These are phyloP conservation scores for Paramecium primaurelia DNA, from an alignment of 73 alveolate species.

Conservation along the genomic window DNA sequence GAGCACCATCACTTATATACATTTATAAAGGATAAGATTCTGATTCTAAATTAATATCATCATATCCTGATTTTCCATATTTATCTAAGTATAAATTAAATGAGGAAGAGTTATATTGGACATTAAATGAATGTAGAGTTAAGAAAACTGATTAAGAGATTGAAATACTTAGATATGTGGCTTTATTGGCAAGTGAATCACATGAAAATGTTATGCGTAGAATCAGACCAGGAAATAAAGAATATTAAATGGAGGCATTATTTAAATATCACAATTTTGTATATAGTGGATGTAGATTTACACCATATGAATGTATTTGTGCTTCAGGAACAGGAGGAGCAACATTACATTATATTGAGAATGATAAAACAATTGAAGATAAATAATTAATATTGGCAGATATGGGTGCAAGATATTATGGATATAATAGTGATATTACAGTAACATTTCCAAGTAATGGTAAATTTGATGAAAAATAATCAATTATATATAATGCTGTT, in stretches of 20 bases:
- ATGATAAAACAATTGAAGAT: slow-evolving; percentile 73
- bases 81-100: slow-evolving; percentile 68
- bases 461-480: slow-evolving; percentile 84
- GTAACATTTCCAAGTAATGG: slow-evolving; percentile 93
- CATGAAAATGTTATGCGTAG: slow-evolving; percentile 79
- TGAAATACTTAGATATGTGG: slow-evolving; percentile 79
- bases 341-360: slow-evolving; percentile 86
- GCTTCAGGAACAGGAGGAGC: slow-evolving; percentile 88
- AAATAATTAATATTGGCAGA: slow-evolving; percentile 80
- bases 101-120: slow-evolving; percentile 70
- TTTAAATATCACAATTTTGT: slow-evolving; percentile 75
- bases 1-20: slow-evolving; percentile 74
- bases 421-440: slow-evolving; percentile 97
- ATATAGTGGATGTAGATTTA: slow-evolving; percentile 76
- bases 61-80: slow-evolving; percentile 71
- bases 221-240: slow-evolving; percentile 80
- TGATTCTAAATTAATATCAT: slow-evolving; percentile 74
- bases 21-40: slow-evolving; percentile 80
- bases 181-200: slow-evolving; percentile 79
- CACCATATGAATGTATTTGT: slow-evolving; percentile 87
- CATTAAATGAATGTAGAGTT: slow-evolving; percentile 83
- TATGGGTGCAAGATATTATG: slow-evolving; percentile 87
- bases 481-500: slow-evolving; percentile 78
- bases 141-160: slow-evolving; percentile 80
- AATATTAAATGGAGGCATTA: slow-evolving; percentile 76